Percentiles rank a stretch among this genome's conserved stretches.
Evolutionary conservation across 345 rosid species (phyloP).

Genomic region (Garcia nutans): DNA sequence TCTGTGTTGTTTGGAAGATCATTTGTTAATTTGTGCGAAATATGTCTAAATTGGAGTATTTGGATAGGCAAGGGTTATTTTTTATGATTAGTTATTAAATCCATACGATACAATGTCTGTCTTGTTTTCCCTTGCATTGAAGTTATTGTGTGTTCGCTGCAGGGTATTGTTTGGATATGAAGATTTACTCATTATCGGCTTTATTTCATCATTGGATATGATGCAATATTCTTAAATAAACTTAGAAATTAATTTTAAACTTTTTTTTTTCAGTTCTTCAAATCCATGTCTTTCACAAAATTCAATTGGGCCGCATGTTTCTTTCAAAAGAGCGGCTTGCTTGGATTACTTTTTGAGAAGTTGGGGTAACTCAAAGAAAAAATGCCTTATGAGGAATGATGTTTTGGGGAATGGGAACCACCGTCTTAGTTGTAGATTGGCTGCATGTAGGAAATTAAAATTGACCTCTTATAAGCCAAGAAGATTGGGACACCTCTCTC

Average conservation of each 20-base stretch:
- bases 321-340: constrained; percentile 38
- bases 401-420: constrained; percentile 31
- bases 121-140: not conserved
- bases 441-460: constrained; percentile 34
- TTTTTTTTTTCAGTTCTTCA: constrained; percentile 51
- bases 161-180: not conserved
- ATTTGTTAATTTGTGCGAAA: not conserved
- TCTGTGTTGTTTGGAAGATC: not conserved
- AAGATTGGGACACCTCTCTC: constrained; percentile 34
- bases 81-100: not conserved
- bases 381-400: constrained; percentile 36
- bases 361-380: constrained; percentile 50
- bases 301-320: constrained; percentile 38
- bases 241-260: constrained; percentile 15
- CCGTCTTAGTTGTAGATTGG: constrained; percentile 15
- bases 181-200: not conserved
- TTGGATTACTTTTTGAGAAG: constrained; percentile 42
- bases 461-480: constrained; percentile 31
- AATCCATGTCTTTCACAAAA: constrained; percentile 45
- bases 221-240: not conserved
- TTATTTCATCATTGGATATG: not conserved
- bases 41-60: not conserved
- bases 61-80: not conserved
- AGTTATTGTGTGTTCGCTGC: not conserved
- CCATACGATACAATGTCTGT: not conserved